Base-by-base conservation (phyloP, 306 rosid genomes). In the Trifolium pratense region DNA sequence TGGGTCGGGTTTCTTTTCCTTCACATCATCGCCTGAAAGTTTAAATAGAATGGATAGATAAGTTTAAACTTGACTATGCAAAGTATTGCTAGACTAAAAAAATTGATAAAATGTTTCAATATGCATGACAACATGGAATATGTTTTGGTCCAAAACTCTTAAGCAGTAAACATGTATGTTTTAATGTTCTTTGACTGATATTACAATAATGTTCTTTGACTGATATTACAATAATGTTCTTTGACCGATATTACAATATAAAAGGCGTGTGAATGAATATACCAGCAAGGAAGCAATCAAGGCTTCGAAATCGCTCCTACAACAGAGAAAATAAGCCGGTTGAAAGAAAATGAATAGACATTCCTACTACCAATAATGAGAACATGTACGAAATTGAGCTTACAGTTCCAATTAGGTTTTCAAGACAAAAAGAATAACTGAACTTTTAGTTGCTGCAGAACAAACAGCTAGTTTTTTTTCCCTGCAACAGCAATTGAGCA, bases 241-340 rank as follows among this genome's bases (percentile, higher is more conserved):
- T 77, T 78, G 71, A 70, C 40, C 18, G 66, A 65, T 65, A 21
- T n/a, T 59, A 52, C 64, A 75, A 67, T 74, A 18, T 25, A 74
- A 68, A 80, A 43, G 49, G 34, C 31, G 29, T 12, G n/a, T 53
- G 49, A 5, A 5, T 52, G 15, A 56, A 36, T 7, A 45, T 89
- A 94, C 97, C 98, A 31, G 98, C 98, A 75, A 94, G 97, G 87
- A 94, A 94, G 87, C 98, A 94, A 87, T 91, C 98, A 39, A 94
- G 98, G 86, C 88, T 53, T 86, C 83, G 92, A 80, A 94, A 94
- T 64, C 97, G 96, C 65, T 94, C 98, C 98, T 94, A 83, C 74
- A 62, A 62, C 17, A 81, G 69, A 63, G 23, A 75, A 86, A 71
- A 69, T 34, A 61, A 29, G 66, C 59, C 21, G n/a, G 64, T 64